Base-by-base conservation (phyloP, 345 rosid genomes). In the Eucalyptus paniculata region DNA sequence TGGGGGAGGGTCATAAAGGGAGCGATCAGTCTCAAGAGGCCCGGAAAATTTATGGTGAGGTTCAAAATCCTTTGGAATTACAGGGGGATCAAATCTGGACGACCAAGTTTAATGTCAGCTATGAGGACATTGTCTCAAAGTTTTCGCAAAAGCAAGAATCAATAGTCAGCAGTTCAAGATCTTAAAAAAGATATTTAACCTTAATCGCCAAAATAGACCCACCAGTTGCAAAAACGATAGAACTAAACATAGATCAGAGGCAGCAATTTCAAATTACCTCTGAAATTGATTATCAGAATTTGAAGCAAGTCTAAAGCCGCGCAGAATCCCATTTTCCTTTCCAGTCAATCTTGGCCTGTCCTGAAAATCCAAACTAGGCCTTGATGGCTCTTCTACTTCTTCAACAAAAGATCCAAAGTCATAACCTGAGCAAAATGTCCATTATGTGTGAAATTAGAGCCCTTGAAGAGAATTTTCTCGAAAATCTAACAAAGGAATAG, bases 51-150 rank as follows among this genome's bases (percentile, higher is more conserved):
- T 96, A 92, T 98, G 99, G 65, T 85, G 94, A 72, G 98, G 95
- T 88, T 94, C 93, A 93, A 93, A 98, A 93, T 96, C 96, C 91
- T 93, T 96, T 8, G 98, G 98, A 88, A 98, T 93, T 89, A 88
- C 89, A 1, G 99, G 99, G 88, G 97, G 96, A 90, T 93, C 95
- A 94, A 96, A 97, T 92, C 99, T 98, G 95, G 82, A 91, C 32
- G 88, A 91, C 88, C 60, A 90, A 92, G 65, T 88, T 86, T 87
- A 53, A 89, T 60, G 88, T 42, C 34, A 87, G 58, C 86, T 86
- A 50, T 50, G 28, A 50, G 21, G 47, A 82, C 53, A 42, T 89
- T 86, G 26, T 77, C 42, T 77, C 83, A 77, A 37, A 40, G 83
- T 77, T 77, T 21, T 77, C 9, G 4, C 28, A 77, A 24, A 77